Conservation (phyloP, 306 rosid genomes). For the Fragaria vesca region DNA sequence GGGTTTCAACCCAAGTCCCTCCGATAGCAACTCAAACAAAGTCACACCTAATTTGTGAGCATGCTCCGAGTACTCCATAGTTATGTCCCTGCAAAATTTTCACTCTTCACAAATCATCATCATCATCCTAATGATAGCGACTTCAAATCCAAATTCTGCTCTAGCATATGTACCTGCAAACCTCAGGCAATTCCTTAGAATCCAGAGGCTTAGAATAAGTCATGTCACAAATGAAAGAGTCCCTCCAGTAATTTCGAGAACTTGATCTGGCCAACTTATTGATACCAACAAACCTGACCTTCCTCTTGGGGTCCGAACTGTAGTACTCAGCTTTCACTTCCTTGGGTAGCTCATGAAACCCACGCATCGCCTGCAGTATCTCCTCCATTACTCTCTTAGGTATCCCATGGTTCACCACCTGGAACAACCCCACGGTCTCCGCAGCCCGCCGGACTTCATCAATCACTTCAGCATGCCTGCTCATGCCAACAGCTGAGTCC, state of each 20-base stretch:
- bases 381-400: slow-evolving; percentile 17
- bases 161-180: not conserved
- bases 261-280: not conserved
- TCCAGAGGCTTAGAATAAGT: not conserved
- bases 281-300: slow-evolving; percentile 36
- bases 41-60: not conserved
- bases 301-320: slow-evolving; percentile 23
- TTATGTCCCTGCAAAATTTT: not conserved
- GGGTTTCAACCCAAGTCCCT: not conserved
- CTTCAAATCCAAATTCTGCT: not conserved
- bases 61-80: not conserved
- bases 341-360: slow-evolving; percentile 42
- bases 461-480: slow-evolving; percentile 12
- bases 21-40: not conserved
- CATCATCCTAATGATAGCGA: too few relatives aligned
- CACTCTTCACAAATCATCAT: not conserved
- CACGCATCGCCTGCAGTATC: slow-evolving; percentile 31
- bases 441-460: slow-evolving; percentile 27
- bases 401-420: slow-evolving; percentile 39
- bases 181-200: not conserved
- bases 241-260: not conserved
- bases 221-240: not conserved
- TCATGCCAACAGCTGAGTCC: not conserved
- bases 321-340: slow-evolving; percentile 34
- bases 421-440: not conserved